Conservation (phyloP, 2,329 filamentous ascomycete genomes). For the Chaetomium olivaceum region DNA sequence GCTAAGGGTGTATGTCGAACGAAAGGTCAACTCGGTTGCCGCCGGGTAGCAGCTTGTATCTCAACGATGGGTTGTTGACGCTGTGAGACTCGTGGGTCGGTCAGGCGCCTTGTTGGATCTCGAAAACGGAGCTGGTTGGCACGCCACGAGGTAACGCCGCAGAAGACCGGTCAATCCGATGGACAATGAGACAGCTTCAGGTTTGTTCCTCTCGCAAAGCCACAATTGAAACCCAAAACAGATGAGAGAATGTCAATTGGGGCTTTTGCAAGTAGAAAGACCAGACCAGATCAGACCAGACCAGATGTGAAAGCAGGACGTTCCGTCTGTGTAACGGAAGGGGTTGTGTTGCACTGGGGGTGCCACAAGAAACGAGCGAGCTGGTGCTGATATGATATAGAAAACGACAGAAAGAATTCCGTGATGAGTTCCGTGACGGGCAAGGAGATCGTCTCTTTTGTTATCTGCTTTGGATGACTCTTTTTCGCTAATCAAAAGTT, state of each 20-base stretch:
- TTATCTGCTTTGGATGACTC: constrained; percentile 29
- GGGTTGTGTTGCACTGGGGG: not conserved
- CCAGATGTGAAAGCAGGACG: constrained; percentile 14
- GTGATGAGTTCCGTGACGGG: not conserved
- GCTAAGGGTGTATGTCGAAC: constrained; percentile 9
- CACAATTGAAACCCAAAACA: constrained; percentile 1
- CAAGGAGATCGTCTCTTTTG: not conserved
- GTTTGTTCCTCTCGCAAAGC: not conserved
- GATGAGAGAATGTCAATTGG: constrained; percentile 10
- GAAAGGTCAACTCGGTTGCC: constrained; percentile 14
- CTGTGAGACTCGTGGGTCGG: constrained; percentile 16
- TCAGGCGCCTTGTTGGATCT: constrained; percentile 11
- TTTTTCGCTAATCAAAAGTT: constrained; percentile 16
- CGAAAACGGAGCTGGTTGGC: constrained; percentile 4
- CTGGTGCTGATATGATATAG: not conserved
- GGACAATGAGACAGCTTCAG: not conserved
- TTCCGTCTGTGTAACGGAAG: constrained; percentile 13
- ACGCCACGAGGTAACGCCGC: constrained; percentile 1
- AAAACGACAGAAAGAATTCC: not conserved
- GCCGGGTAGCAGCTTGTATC: not conserved
- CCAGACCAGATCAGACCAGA: not conserved
- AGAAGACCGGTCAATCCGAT: not conserved
- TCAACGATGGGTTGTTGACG: not conserved
- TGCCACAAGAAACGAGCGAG: not conserved
- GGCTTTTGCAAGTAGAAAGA: not conserved